phyloP scores from a whole-genome alignment of 208 protist species.

The Trypanosoma rangeli region DNA sequence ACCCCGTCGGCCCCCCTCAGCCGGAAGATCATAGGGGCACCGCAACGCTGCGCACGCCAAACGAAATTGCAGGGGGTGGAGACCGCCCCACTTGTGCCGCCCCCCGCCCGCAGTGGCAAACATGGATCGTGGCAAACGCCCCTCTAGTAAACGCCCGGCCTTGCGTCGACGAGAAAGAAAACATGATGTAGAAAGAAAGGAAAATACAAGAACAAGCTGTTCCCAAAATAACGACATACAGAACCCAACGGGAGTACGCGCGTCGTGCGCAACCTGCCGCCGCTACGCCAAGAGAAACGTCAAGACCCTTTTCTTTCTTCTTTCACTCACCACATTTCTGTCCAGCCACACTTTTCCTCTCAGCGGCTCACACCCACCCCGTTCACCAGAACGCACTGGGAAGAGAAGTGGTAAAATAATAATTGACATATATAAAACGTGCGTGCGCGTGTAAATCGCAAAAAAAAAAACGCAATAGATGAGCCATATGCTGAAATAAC shows the following conservation, averaged over 20 bases:
- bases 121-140: background rate
- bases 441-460: background rate
- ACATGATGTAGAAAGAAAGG: slow-evolving; percentile 2
- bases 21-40: slow-evolving; percentile 26
- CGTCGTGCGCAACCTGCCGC: background rate
- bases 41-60: slow-evolving; percentile 35
- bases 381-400: background rate
- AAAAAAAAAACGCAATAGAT: background rate
- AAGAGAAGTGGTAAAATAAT: background rate
- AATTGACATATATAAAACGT: slow-evolving; percentile 6
- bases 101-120: background rate
- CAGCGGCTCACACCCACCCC: background rate
- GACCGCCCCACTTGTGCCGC: background rate
- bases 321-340: background rate
- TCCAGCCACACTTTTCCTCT: background rate
- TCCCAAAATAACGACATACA: slow-evolving; percentile 9
- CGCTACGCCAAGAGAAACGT: background rate
- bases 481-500: too few species aligned
- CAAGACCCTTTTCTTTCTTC: background rate
- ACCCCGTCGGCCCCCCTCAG: background rate
- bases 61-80: slow-evolving; percentile 36
- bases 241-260: background rate
- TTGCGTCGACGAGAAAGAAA: slow-evolving; percentile 7
- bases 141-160: background rate
- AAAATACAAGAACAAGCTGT: background rate